Percentiles rank a stretch among this genome's conserved stretches.
Evolutionary conservation across 1,139 yeast genomes (phyloP).

Genomic region (Zygoascus meyerae): DNA sequence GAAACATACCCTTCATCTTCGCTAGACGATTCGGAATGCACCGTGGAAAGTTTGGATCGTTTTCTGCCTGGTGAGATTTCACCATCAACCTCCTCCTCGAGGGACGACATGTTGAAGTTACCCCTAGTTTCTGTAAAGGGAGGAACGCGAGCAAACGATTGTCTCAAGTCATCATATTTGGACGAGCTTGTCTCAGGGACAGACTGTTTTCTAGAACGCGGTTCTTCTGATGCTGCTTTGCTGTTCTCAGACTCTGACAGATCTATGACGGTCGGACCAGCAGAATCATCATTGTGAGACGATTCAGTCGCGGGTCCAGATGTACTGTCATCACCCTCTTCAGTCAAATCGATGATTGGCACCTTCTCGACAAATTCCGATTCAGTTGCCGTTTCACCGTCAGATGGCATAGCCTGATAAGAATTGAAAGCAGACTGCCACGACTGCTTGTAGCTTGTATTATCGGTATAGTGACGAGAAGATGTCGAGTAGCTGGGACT

Average conservation of each 20-base stretch:
- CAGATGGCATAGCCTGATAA: constrained; percentile 4
- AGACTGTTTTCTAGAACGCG: no score
- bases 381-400: constrained; percentile 1
- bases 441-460: constrained; percentile 5
- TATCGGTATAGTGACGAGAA: constrained; percentile 9
- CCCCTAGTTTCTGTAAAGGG: constrained; percentile 41
- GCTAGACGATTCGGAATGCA: background rate
- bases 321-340: constrained; percentile 14
- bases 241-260: background rate
- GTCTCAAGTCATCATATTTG: constrained; percentile 4
- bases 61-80: background rate
- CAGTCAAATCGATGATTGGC: constrained; percentile 19
- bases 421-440: constrained; percentile 7
- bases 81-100: constrained; percentile 19
- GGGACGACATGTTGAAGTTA: constrained; percentile 35
- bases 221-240: background rate
- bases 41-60: background rate
- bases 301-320: background rate
- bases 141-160: constrained; percentile 29
- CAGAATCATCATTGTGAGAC: background rate
- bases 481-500: background rate
- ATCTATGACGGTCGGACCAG: background rate
- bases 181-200: background rate
- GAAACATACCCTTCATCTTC: constrained; percentile 1
- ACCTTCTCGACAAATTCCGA: constrained; percentile 10